Base-by-base conservation (phyloP, 2,329 filamentous ascomycete genomes). In the Tolypocladium tundrense region DNA sequence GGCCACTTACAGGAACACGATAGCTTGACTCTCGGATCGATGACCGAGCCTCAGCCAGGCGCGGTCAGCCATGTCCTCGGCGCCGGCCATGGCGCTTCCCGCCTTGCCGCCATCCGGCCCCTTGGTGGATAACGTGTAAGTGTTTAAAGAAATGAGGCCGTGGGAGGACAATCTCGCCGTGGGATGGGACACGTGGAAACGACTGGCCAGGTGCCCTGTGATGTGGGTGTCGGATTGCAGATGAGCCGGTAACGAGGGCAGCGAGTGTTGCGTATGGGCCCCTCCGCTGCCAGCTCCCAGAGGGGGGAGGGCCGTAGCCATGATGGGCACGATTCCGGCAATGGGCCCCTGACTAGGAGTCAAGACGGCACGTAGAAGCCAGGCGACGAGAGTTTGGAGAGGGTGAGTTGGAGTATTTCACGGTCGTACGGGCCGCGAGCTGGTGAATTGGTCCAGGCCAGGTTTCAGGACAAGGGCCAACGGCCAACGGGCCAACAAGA, bases 111-210 rank as follows among this genome's bases (percentile, higher is more conserved):
- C 93, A 88, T 97, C 91, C 4, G 88, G 85, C 27, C 92, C 93
- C 69, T 91, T 92, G 57, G 88, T 82, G 0, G 93, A 93, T 13
- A 90, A 90, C 13, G 90, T 93, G 72, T 96, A 97, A 24, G 92
- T 99, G 77, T 99, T 99, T 63, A 99, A 79, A 56, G 90, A 88
- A 68, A 99, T 88, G 65, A 97, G 81, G 54, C 88, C 94, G 70
- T 97, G 92, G 1, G 91, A 96, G 1, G 92, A 97, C 21, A 99
- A 84, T 54, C 85, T 85, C 56, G 94, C 91, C 0, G 92, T 96
- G 11, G 94, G 91, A 59, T 94, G 78, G 57, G 90, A 88, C 56
- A 95, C 88, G 76, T 99, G 94, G 73, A 96, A 99, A 57, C 93
- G 91, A 72, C 84, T 91, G 65, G 89, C 90, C 61, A 94, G 82